Conservation (phyloP, 2,329 filamentous ascomycete genomes). For the Pseudohalonectria lignicola region DNA sequence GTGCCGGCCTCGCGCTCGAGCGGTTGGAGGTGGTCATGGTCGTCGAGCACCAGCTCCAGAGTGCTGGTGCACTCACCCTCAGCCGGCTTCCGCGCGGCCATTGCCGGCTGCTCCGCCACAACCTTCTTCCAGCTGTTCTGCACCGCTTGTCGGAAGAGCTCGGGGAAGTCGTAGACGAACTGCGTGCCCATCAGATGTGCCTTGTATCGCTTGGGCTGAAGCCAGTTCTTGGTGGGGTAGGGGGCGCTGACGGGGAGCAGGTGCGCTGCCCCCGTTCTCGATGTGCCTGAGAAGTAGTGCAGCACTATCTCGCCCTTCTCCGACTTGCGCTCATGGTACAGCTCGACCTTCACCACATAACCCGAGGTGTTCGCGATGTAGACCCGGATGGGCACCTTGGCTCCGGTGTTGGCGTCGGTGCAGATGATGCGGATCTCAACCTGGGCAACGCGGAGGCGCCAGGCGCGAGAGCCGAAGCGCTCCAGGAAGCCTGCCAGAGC, state of each 20-base stretch:
- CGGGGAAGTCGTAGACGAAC: constrained; percentile 99
- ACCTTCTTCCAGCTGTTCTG: constrained; percentile 86
- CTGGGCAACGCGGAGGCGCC: constrained; percentile 92
- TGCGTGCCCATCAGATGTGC: constrained; percentile 98
- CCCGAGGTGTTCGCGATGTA: constrained; percentile 98
- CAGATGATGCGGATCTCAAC: constrained; percentile 98
- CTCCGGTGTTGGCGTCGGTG: constrained; percentile 75
- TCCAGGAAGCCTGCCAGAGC: constrained; percentile 92
- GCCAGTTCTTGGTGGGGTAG: constrained; percentile 96
- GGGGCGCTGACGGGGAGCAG: constrained; percentile 81
- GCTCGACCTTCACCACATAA: constrained; percentile 93
- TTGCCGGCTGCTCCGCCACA: constrained; percentile 58
- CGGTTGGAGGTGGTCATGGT: constrained; percentile 82
- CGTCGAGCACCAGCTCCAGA: constrained; percentile 89
- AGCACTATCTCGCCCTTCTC: constrained; percentile 98
- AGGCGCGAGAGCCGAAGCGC: constrained; percentile 86
- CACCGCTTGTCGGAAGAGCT: constrained; percentile 95
- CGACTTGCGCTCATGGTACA: constrained; percentile 95
- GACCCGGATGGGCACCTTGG: constrained; percentile 84
- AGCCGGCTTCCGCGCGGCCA: constrained; percentile 64
- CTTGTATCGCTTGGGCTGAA: constrained; percentile 99
- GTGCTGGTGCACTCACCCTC: constrained; percentile 88
- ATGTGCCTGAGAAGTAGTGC: constrained; percentile 92
- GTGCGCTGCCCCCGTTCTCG: constrained; percentile 92
- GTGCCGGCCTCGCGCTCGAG: constrained; percentile 91